Conservation (phyloP, 2,329 filamentous ascomycete genomes). For the Verticillium alfalfae region DNA sequence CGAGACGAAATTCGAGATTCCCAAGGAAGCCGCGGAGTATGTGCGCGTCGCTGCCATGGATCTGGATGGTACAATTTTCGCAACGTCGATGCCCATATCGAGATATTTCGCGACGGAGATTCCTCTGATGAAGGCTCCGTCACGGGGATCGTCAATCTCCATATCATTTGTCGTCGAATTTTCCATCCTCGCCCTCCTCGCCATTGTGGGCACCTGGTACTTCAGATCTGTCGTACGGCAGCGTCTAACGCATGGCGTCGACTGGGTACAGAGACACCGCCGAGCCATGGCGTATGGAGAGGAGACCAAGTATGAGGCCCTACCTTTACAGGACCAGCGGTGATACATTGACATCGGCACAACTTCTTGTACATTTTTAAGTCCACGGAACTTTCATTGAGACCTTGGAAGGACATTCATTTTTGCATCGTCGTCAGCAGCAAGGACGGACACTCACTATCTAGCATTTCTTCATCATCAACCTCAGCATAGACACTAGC, state of each 20-base stretch:
- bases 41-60: slow-evolving; percentile 15
- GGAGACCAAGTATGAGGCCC: background rate
- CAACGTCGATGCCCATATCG: background rate
- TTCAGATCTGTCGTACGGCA: background rate
- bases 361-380: background rate
- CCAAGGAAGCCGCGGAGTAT: slow-evolving; percentile 9
- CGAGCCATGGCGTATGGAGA: background rate
- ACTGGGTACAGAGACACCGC: background rate
- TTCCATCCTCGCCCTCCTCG: background rate
- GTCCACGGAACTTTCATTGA: background rate
- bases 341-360: background rate
- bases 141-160: background rate
- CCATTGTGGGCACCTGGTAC: background rate
- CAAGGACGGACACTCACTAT: background rate
- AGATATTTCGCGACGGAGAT: background rate
- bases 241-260: background rate
- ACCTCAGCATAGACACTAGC: background rate
- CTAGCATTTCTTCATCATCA: background rate
- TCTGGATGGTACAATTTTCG: background rate
- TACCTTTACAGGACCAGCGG: background rate
- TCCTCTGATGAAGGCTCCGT: background rate
- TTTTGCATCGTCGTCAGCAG: no score
- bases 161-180: background rate
- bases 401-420: background rate
- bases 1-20: slow-evolving; percentile 14